Conservation (phyloP, 2,329 filamentous ascomycete species). For the Berkeleyomyces rouxiae region DNA sequence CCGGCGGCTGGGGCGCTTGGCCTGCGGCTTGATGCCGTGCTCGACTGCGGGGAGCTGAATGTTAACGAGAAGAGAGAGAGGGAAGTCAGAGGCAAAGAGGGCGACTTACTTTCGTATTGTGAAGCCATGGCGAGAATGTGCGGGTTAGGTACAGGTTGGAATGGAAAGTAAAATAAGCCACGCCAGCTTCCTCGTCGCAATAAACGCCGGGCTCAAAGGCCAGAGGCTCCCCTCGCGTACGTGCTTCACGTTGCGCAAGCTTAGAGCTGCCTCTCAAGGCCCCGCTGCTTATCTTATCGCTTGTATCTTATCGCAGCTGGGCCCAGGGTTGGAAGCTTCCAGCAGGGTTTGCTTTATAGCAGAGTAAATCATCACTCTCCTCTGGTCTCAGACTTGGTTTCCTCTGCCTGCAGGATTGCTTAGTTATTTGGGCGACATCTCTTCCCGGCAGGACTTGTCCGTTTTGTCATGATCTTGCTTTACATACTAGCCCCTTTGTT, state of each 20-base stretch:
- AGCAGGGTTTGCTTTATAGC: background rate
- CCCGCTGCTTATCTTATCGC: background rate
- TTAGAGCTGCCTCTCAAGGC: background rate
- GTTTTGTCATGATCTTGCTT: background rate
- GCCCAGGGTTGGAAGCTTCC: background rate
- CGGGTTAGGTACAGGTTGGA: background rate
- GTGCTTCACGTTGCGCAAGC: background rate
- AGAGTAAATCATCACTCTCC: background rate
- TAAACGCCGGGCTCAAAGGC: background rate
- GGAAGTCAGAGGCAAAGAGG: constrained; percentile 10
- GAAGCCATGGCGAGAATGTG: constrained; percentile 30
- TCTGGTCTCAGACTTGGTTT: too few relatives aligned
- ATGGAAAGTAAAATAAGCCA: background rate
- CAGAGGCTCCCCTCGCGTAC: background rate
- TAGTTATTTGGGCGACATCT: too few relatives aligned
- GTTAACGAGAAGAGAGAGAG: background rate
- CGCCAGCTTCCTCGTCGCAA: too few relatives aligned
- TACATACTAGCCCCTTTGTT: background rate
- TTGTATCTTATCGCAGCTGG: background rate
- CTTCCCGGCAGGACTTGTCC: too few relatives aligned
- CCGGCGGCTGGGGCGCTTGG: constrained; percentile 27
- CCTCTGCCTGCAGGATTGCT: too few relatives aligned
- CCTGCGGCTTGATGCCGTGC: constrained; percentile 24
- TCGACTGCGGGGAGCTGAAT: constrained; percentile 31
- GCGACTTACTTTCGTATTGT: constrained; percentile 36